Evolutionary conservation across 495 filamentous ascomycete genomes (phyloP).

Genomic region (Bryoglossum gracile): DNA sequence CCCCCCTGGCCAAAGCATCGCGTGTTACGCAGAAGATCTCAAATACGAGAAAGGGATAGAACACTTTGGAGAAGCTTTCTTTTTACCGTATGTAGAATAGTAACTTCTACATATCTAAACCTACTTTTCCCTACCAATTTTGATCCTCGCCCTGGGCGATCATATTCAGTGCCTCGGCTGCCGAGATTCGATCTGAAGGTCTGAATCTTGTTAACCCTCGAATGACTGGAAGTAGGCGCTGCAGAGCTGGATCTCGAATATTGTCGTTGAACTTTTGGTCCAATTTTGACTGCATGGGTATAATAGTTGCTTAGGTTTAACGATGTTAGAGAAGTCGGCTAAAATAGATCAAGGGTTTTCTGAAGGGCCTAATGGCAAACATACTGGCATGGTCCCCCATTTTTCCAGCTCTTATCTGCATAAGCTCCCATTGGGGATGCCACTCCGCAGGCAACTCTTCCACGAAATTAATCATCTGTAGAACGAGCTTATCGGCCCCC

Average conservation of each 20-base stretch:
- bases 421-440: constrained; percentile 3
- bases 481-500: constrained; percentile 3
- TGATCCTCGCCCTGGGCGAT: too few relatives aligned
- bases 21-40: too few relatives aligned
- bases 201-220: not conserved
- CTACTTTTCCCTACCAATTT: too few relatives aligned
- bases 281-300: not conserved
- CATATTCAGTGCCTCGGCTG: not conserved
- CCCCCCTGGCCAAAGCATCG: too few relatives aligned
- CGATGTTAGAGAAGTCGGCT: not conserved
- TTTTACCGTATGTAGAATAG: too few relatives aligned
- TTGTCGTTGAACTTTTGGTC: not conserved
- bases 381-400: not conserved
- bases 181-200: not conserved
- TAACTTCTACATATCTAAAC: too few relatives aligned
- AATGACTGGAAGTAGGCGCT: constrained; percentile 1
- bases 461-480: constrained; percentile 22
- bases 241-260: not conserved
- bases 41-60: too few relatives aligned
- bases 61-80: too few relatives aligned
- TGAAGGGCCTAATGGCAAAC: not conserved
- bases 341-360: not conserved
- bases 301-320: not conserved
- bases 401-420: not conserved
- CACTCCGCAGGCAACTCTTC: constrained; percentile 22